Evolutionary conservation across 306 rosid species (phyloP).

Genomic region (Dryas alaskensis): DNA sequence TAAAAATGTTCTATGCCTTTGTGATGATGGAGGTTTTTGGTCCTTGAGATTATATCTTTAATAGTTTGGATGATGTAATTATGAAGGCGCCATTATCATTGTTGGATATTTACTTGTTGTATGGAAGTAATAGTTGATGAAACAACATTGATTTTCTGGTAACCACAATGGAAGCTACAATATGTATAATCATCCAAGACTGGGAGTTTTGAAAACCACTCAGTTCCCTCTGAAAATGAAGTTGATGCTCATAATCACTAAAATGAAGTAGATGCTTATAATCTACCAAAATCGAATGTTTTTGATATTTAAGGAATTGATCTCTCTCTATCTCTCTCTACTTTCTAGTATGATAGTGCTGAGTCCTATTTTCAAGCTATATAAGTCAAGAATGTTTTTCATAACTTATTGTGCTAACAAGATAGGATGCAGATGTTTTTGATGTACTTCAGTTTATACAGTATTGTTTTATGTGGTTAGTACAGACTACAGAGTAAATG

Average conservation of each 20-base stretch:
- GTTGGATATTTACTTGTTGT: background rate
- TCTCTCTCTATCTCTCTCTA: background rate
- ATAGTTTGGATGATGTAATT: background rate
- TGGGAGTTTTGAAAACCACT: background rate
- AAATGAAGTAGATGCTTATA: background rate
- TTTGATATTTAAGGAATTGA: background rate
- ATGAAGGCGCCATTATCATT: background rate
- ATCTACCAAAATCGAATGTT: background rate
- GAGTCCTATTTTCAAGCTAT: background rate
- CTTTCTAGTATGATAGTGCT: background rate
- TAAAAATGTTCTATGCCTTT: background rate
- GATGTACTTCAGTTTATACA: conserved; percentile 7
- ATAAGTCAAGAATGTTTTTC: background rate
- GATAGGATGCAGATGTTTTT: background rate
- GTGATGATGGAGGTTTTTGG: background rate
- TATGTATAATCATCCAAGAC: background rate
- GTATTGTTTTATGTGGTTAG: conserved; percentile 9
- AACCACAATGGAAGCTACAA: background rate
- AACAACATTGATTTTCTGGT: background rate
- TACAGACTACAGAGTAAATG: background rate
- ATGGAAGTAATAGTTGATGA: conserved; percentile 1
- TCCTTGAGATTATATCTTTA: background rate
- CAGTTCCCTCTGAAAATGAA: background rate
- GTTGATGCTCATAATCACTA: background rate
- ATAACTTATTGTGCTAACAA: background rate